Percentiles rank a stretch among this genome's conserved stretches.
These are phyloP conservation scores for Sarocladiaceae sp. DNA, from an alignment of 2,329 filamentous ascomycete genomes.

Conservation along the genomic window DNA sequence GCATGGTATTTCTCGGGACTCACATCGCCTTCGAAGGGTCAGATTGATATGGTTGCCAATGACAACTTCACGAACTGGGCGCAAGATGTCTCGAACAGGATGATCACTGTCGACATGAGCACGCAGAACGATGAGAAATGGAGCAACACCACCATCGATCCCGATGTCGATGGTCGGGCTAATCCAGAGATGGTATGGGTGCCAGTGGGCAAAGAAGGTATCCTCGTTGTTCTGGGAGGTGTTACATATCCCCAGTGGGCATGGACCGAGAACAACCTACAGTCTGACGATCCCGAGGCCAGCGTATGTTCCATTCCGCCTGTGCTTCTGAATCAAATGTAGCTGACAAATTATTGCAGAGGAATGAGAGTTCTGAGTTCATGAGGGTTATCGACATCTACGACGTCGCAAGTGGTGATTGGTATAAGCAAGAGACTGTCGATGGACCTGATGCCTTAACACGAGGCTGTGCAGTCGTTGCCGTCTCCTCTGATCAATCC, in stretches of 20 bases:
- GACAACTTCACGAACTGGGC: constrained; percentile 24
- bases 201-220: constrained; percentile 70
- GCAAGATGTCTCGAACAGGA: constrained; percentile 43
- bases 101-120: constrained; percentile 60
- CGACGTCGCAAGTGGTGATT: constrained; percentile 64
- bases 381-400: constrained; percentile 71
- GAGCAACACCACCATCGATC: constrained; percentile 51
- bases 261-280: constrained; percentile 10
- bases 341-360: constrained; percentile 29
- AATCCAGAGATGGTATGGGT: constrained; percentile 69
- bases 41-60: constrained; percentile 32
- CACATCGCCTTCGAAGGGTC: constrained; percentile 43
- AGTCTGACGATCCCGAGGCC: constrained; percentile 23
- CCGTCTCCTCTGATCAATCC: constrained; percentile 64
- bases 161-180: constrained; percentile 48
- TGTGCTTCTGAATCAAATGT: too few relatives aligned
- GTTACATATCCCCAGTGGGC: constrained; percentile 57
- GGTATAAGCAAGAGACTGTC: constrained; percentile 65
- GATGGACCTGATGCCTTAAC: constrained; percentile 55
- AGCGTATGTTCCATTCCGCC: constrained; percentile 25
- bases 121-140: constrained; percentile 47
- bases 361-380: constrained; percentile 64
- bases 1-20: constrained; percentile 69
- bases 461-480: constrained; percentile 70
- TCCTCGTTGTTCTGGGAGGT: constrained; percentile 74